Percentiles rank a stretch among this genome's conserved stretches.
phyloP scores from a whole-genome alignment of 2,329 filamentous ascomycete species.

The Aciculosporium take region DNA sequence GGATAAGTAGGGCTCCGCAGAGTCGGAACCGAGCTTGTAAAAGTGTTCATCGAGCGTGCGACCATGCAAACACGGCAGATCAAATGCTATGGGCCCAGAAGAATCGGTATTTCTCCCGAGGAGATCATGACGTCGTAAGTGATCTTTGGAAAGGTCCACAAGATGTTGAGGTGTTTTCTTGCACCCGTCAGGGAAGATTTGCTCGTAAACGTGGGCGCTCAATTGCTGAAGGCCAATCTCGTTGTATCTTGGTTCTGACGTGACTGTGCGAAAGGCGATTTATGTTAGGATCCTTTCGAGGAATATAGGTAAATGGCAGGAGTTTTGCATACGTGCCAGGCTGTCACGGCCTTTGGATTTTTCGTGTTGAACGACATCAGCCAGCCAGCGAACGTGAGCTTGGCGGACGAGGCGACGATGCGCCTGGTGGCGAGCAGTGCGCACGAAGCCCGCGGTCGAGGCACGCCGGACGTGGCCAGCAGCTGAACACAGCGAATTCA shows the following conservation, averaged over 20 bases:
- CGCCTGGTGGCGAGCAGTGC: constrained; percentile 34
- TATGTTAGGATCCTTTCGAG: not conserved
- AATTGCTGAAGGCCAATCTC: constrained; percentile 91
- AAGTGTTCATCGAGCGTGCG: constrained; percentile 87
- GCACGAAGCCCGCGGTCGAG: constrained; percentile 33
- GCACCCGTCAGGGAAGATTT: constrained; percentile 56
- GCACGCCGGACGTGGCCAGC: constrained; percentile 26
- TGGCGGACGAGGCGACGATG: constrained; percentile 23
- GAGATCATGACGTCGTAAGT: constrained; percentile 72
- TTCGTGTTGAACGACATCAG: constrained; percentile 17
- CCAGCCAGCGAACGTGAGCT: constrained; percentile 30
- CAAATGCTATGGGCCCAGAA: constrained; percentile 63
- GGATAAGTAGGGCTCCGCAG: constrained; percentile 69
- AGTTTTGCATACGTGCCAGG: constrained; percentile 26
- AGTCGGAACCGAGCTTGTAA: constrained; percentile 70
- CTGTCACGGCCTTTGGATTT: constrained; percentile 12
- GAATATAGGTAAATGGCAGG: not conserved
- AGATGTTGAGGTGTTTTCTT: constrained; percentile 53
- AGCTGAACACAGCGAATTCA: constrained; percentile 18
- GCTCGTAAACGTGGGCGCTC: constrained; percentile 65
- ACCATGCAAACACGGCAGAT: constrained; percentile 69
- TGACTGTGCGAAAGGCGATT: constrained; percentile 18
- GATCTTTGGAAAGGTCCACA: constrained; percentile 65
- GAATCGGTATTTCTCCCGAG: constrained; percentile 81
- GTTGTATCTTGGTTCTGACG: constrained; percentile 59